Evolutionary conservation across 768 basidiomycete genomes (phyloP).

Genomic region (Mycena vulgaris): DNA sequence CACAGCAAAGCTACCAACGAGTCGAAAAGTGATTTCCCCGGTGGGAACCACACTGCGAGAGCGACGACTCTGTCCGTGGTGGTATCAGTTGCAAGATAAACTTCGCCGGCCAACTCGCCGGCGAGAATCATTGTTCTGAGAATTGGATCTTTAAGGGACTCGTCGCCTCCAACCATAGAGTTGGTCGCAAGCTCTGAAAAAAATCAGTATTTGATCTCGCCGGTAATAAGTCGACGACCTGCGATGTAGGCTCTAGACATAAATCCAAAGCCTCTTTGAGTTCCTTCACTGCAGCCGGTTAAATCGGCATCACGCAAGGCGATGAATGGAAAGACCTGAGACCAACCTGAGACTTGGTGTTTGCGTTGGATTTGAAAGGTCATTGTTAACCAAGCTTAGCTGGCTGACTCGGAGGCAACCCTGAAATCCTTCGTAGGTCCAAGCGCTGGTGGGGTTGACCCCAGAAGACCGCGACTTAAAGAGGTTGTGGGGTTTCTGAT

Average conservation of each 20-base stretch:
- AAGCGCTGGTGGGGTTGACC: too few species aligned
- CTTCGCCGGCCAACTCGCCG: conserved; percentile 46
- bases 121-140: conserved; percentile 45
- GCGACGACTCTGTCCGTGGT: conserved; percentile 42
- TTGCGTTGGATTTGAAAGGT: conserved; percentile 24
- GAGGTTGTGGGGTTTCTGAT: too few species aligned
- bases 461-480: too few species aligned
- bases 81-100: conserved; percentile 43
- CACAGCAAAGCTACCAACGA: conserved; percentile 41
- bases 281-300: conserved; percentile 7
- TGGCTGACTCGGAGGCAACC: too few species aligned
- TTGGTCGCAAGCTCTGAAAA: conserved; percentile 45
- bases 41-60: conserved; percentile 51
- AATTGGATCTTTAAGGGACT: conserved; percentile 43
- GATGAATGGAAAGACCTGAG: too few species aligned
- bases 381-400: too few species aligned
- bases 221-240: conserved; percentile 21
- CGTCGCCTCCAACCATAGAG: conserved; percentile 47
- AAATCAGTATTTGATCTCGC: too few species aligned
- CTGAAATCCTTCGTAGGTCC: too few species aligned
- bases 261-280: conserved; percentile 31
- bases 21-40: conserved; percentile 49
- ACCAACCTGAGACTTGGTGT: neutral
- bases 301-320: too few species aligned
- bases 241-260: conserved; percentile 26